Conservation (phyloP, 208 protist species). For the Leishmania tarentolae region DNA sequence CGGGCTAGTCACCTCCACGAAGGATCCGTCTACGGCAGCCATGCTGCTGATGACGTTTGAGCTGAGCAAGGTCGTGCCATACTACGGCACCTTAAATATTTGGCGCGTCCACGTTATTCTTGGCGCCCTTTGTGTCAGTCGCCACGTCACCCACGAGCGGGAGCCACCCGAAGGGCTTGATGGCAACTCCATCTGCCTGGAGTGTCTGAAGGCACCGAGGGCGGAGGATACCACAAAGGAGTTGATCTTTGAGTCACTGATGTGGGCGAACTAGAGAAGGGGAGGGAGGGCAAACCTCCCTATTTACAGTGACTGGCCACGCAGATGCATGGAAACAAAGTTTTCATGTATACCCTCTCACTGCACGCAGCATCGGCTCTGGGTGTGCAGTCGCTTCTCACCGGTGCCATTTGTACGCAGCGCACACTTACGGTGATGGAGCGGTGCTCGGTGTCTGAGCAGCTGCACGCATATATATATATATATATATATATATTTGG, state of each 20-base stretch:
- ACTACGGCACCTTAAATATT: conserved; percentile 58
- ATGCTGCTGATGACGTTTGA: conserved; percentile 34
- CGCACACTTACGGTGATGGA: conserved; percentile 40
- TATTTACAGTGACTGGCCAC: conserved; percentile 47
- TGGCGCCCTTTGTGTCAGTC: conserved; percentile 17
- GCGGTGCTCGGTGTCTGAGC: conserved; percentile 23
- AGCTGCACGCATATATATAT: conserved; percentile 17
- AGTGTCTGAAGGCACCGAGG: conserved; percentile 39
- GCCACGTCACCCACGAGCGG: conserved; percentile 43
- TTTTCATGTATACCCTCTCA: conserved; percentile 58
- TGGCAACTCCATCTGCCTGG: conserved; percentile 64
- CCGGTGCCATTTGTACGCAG: conserved; percentile 48
- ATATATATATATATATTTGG: too few species aligned
- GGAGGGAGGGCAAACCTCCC: conserved; percentile 28
- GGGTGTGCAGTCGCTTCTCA: conserved; percentile 43
- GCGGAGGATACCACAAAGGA: conserved; percentile 25
- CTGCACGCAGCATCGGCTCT: conserved; percentile 59
- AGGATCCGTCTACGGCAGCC: conserved; percentile 4
- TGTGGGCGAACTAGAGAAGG: conserved; percentile 30
- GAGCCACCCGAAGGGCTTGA: conserved; percentile 48
- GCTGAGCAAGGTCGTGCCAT: conserved; percentile 38
- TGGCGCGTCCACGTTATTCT: conserved; percentile 63
- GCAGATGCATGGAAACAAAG: conserved; percentile 19
- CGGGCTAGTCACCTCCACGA: conserved; percentile 23
- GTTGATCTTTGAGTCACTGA: conserved; percentile 60